Evolutionary conservation across 1,284 basidiomycete species (phyloP).

Genomic region (Flammula alnicola): DNA sequence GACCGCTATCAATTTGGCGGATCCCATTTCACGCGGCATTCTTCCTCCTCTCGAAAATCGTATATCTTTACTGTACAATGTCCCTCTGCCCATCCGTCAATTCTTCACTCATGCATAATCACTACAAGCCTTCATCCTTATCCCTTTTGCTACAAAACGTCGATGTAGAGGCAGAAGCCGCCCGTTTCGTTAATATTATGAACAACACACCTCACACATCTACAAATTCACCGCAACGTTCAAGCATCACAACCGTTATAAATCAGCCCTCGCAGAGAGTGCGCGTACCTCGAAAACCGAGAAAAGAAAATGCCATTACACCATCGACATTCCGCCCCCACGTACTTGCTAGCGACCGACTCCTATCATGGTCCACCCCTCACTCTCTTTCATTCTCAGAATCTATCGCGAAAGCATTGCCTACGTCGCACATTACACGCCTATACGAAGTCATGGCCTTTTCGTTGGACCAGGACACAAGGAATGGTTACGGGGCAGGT

Average conservation of each 20-base stretch:
- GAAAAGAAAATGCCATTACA: not conserved
- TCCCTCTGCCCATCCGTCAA: not conserved
- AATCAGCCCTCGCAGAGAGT: too few relatives aligned
- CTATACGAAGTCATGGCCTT: slow-evolving; percentile 7
- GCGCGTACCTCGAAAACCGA: slow-evolving; percentile 1
- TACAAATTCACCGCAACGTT: too few relatives aligned
- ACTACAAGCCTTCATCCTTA: too few relatives aligned
- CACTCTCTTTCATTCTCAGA: not conserved
- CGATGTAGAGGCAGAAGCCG: too few relatives aligned
- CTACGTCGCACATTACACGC: not conserved
- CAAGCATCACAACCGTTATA: too few relatives aligned
- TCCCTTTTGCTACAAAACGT: too few relatives aligned
- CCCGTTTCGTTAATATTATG: too few relatives aligned
- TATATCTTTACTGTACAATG: not conserved
- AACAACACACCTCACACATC: not conserved
- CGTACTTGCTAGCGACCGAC: slow-evolving; percentile 15
- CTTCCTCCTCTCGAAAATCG: slow-evolving; percentile 2
- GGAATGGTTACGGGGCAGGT: slow-evolving; percentile 24
- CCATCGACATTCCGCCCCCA: slow-evolving; percentile 15
- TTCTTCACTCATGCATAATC: slow-evolving; percentile 1
- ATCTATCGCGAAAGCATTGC: not conserved
- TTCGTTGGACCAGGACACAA: slow-evolving; percentile 14
- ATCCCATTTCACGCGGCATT: slow-evolving; percentile 16
- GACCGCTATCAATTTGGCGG: slow-evolving; percentile 8
- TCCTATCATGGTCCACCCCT: slow-evolving; percentile 16